phyloP scores from a whole-genome alignment of 2,329 filamentous ascomycete species.

The Acrodontium crateriforme region DNA sequence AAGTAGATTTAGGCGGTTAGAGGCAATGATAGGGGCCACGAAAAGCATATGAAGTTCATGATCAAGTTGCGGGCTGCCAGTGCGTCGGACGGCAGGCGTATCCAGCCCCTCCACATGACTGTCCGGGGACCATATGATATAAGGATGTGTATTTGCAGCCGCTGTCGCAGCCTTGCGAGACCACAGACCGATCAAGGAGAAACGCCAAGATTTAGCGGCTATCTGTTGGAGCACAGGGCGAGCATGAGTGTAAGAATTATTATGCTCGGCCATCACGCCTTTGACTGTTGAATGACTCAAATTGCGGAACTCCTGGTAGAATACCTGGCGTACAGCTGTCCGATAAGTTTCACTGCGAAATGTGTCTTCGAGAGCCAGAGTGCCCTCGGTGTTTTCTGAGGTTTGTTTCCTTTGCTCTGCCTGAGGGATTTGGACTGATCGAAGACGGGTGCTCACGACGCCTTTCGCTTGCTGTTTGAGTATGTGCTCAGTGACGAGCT shows the following conservation, averaged over 20 bases:
- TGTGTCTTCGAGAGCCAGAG: constrained; percentile 45
- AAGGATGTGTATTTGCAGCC: constrained; percentile 36
- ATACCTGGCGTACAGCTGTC: constrained; percentile 50
- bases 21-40: constrained; percentile 28
- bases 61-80: constrained; percentile 44
- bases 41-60: constrained; percentile 34
- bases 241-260: constrained; percentile 63
- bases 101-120: constrained; percentile 34
- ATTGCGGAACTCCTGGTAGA: constrained; percentile 63
- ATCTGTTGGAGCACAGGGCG: constrained; percentile 55
- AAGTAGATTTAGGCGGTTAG: constrained; percentile 26
- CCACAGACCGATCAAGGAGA: constrained; percentile 58
- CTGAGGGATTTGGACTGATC: not conserved
- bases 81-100: constrained; percentile 49
- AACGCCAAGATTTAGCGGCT: constrained; percentile 63
- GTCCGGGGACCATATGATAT: constrained; percentile 46
- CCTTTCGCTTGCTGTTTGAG: constrained; percentile 58
- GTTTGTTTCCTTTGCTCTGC: too few species aligned
- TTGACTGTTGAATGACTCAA: constrained; percentile 60
- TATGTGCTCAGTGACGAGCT: constrained; percentile 63
- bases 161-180: constrained; percentile 37
- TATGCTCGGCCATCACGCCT: constrained; percentile 66
- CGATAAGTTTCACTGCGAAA: constrained; percentile 58
- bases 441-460: constrained; percentile 28
- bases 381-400: not conserved